A percentile compares a stretch with the other conserved stretches of the same genome.
These are phyloP conservation scores for Ajuga reptans DNA, from an alignment of 305 asterid genomes.

Conservation along the genomic window DNA sequence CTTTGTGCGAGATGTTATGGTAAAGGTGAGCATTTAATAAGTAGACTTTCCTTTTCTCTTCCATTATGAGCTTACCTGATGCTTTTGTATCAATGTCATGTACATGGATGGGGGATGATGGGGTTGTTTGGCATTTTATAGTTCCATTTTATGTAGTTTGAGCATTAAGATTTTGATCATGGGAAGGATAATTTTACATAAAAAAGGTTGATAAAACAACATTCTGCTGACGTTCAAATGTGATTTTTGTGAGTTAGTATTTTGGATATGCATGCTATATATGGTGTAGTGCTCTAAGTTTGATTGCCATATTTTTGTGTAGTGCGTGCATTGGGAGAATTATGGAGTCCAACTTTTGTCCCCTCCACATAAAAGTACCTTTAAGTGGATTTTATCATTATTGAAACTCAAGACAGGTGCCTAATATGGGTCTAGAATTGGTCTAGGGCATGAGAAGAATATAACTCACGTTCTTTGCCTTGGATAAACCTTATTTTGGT, in stretches of 20 bases:
- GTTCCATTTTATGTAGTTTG: neutral
- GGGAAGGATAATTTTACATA: neutral
- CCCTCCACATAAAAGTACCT: neutral
- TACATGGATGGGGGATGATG: neutral
- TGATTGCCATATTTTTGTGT: neutral
- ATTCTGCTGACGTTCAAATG: neutral
- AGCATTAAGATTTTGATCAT: constrained; percentile 14
- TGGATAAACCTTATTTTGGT: neutral
- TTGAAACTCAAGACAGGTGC: neutral
- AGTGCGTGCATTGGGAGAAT: neutral
- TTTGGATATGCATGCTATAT: neutral
- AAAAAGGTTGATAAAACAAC: neutral
- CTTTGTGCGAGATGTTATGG: constrained; percentile 46
- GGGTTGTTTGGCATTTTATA: constrained; percentile 2
- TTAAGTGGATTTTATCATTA: neutral
- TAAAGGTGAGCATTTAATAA: constrained; percentile 41
- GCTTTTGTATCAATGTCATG: neutral
- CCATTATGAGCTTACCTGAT: constrained; percentile 13
- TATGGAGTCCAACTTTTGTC: neutral
- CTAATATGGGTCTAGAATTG: neutral
- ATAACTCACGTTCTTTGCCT: neutral
- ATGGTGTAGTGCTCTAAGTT: neutral
- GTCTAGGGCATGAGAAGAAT: neutral
- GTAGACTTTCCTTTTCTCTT: neutral
- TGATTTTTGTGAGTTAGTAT: constrained; percentile 5